Base-by-base conservation (phyloP, 768 basidiomycete genomes). In the Zangia roseola region DNA sequence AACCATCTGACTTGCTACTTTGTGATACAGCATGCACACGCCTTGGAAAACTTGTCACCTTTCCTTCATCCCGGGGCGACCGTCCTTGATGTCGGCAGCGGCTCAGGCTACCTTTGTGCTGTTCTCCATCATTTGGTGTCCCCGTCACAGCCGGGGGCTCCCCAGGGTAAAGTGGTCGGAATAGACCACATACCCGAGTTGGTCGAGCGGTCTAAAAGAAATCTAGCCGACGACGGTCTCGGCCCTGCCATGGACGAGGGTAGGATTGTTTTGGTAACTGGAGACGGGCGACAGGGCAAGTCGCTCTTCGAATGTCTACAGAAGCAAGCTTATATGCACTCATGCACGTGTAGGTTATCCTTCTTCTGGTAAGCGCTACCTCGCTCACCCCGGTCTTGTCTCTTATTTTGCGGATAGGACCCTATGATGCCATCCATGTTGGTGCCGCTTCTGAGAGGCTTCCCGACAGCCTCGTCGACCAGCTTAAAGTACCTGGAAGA, bases 101-200 rank as follows among this genome's bases (percentile, higher is more conserved):
- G 93, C 19, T 91, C 88, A 0, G 93, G 91, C 1, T 97, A 95
- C 64, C 81, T 91, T 24, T 71, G 71, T n/a, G 91, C 88, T 0
- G 87, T 95, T 2, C 71, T 97, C 21, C 79, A 91, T 57, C 83
- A 86, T 48, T 79, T 97, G 17, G 78, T 91, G 16, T 67, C 69
- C 17, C 50, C 60, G 2, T 43, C 64, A 23, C 46, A 48, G 10
- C 43, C 51, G 0, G 51, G 43, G 14, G 36, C 20, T 9, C 10
- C 62, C 10, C 65, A 70, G 10, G 84, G 83, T 7, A 82, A 75
- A 49, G 85, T 97, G 6, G 75, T 95, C 12, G 94, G 91, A 3
- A 88, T 99, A 56, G 95, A 99, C 37, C 95, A 99, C 65, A 82
- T 98, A 56, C 77, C 81, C 0, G 82, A 85, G 53, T 77, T 97